Evolutionary conservation across 1,284 basidiomycete genomes (phyloP), one percentile per base, ranked within the genome.

Genomic region (Cryptococcus sp.): DNA sequence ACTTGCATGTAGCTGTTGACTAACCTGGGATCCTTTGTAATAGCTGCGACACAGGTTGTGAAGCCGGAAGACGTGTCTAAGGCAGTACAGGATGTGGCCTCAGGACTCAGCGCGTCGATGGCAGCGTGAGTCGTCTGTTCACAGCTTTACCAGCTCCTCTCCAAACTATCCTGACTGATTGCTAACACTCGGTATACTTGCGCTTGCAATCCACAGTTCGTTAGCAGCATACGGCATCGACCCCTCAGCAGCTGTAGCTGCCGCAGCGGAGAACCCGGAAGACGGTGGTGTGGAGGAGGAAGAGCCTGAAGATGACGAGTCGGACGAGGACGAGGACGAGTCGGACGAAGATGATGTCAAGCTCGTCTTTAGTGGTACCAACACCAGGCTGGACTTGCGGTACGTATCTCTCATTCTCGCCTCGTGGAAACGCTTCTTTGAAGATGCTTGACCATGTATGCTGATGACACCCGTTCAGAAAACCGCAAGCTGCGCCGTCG

Each of bases 261-360:
- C 31, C 8, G 62, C 71, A 0, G 64, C 65, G 1, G 71, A 71
- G 55, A 66, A 74, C 45, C 64, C 69, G 1, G 72, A 73, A 47
- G 73, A 77, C 15, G 76, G 71, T 0, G 76, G 72, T 22, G 73
- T 69, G 7, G 72, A 76, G 53, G 75, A 75, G 44, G 74, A 76
- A 23, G 70, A 69, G 7, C 67, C 54, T 15, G 67, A 67, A 8
- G 71, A 63, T 7, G 65, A 65, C 1, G 70, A 69, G 35, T 72
- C 73, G 13, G 68, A 69, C 4, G 70, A 70, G 1, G 69, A 74
- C 4, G 69, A 70, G 1, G 72, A 72, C n/a, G 79, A 80, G 50
- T 72, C 72, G 17, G 78, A 80, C 35, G 78, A 77, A 52, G 75
- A 77, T 52, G 76, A 74, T 60, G 64, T 77, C 55, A 75, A 78